Percentiles rank a stretch among this genome's conserved stretches.
Conservation (phyloP, 176 grass and related monocot genomes). For the Thalia dealbata region DNA sequence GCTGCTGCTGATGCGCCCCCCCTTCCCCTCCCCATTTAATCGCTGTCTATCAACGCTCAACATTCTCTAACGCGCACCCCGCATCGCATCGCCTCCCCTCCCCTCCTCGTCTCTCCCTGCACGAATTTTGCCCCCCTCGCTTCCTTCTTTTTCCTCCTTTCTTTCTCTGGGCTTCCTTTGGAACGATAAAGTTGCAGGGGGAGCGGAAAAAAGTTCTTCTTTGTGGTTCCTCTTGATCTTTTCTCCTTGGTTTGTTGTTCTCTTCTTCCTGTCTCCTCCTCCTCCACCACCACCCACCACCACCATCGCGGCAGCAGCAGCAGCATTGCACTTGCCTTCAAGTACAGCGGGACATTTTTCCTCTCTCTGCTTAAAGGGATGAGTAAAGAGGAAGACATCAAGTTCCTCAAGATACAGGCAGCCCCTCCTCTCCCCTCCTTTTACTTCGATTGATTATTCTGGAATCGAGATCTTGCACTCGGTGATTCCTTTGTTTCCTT, state of each 20-base stretch:
- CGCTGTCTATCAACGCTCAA: not conserved
- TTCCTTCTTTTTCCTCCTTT: too few relatives aligned
- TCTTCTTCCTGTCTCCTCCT: too few relatives aligned
- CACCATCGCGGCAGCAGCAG: too few relatives aligned
- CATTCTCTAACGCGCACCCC: not conserved
- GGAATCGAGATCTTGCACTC: not conserved
- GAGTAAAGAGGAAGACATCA: constrained; percentile 24
- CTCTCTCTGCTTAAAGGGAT: constrained; percentile 6
- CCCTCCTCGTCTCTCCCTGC: too few relatives aligned
- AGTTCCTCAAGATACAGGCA: constrained; percentile 30
- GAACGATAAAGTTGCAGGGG: not conserved
- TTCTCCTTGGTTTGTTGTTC: not conserved
- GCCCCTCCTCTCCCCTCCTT: not conserved
- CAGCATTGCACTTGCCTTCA: constrained; percentile 1
- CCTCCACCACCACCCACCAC: too few relatives aligned
- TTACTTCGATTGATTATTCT: not conserved
- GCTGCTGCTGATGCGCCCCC: not conserved
- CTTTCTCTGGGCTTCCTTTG: not conserved
- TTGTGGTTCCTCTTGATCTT: constrained; percentile 7
- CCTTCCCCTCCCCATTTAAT: too few relatives aligned
- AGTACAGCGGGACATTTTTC: not conserved
- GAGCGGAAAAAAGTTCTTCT: not conserved
- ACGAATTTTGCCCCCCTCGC: too few relatives aligned
- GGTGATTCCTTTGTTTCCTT: not conserved
- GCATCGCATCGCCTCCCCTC: not conserved